Percentiles rank a stretch among this genome's conserved stretches.
Evolutionary conservation across 2,329 filamentous ascomycete genomes (phyloP).

Genomic region (Trichoderma guizhouense): DNA sequence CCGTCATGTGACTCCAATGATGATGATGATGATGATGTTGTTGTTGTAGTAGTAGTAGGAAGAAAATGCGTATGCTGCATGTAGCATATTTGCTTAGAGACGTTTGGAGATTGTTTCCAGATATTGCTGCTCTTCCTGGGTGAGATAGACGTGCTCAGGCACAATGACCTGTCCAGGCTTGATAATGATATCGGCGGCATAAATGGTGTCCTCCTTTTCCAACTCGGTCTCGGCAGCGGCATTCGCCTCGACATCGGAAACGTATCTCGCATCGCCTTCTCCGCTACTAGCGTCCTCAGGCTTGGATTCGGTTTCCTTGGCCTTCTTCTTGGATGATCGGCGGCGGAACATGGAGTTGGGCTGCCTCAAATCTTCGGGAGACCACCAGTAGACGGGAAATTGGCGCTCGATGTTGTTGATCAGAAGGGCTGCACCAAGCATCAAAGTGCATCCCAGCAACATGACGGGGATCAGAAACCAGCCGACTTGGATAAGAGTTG

Average conservation of each 20-base stretch:
- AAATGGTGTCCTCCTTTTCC: conserved; percentile 20
- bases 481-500: conserved; percentile 53
- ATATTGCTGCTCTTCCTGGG: conserved; percentile 36
- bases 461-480: conserved; percentile 67
- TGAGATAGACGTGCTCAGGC: conserved; percentile 36
- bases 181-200: conserved; percentile 34
- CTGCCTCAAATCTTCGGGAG: conserved; percentile 36
- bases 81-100: conserved; percentile 24
- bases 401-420: conserved; percentile 67
- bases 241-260: conserved; percentile 16
- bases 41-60: neutral
- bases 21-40: neutral
- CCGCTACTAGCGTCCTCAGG: neutral
- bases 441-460: conserved; percentile 56
- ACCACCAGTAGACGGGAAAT: conserved; percentile 72
- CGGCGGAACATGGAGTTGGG: conserved; percentile 14
- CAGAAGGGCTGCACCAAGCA: conserved; percentile 60
- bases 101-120: conserved; percentile 36
- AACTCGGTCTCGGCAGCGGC: conserved; percentile 19
- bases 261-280: conserved; percentile 10
- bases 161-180: conserved; percentile 34
- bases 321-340: conserved; percentile 6
- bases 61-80: neutral
- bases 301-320: neutral
- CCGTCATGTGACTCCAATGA: neutral